Conservation (phyloP, 345 rosid species). For the Moringa oleifera region DNA sequence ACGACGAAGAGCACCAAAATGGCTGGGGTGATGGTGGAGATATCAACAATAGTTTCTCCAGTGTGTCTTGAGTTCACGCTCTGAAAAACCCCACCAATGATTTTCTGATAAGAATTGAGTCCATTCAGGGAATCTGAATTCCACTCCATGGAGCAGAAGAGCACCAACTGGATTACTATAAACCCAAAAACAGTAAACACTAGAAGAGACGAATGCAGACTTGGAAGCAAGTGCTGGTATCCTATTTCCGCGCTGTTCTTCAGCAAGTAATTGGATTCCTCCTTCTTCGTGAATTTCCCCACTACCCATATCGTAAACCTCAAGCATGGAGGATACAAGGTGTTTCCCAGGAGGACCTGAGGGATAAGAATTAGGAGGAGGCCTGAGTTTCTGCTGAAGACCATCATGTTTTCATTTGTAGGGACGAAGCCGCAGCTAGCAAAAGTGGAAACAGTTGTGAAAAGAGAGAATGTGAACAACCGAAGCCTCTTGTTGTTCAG, state of each 20-base stretch:
- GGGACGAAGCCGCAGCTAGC: conserved; percentile 48
- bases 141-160: conserved; percentile 38
- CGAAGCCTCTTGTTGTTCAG: conserved; percentile 28
- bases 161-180: conserved; percentile 12
- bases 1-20: conserved; percentile 22
- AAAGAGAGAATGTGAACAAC: conserved; percentile 43
- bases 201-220: conserved; percentile 4
- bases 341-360: conserved; percentile 32
- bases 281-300: conserved; percentile 12
- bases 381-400: conserved; percentile 32
- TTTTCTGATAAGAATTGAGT: conserved; percentile 15
- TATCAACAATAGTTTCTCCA: conserved; percentile 29
- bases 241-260: conserved; percentile 10
- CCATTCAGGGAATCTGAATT: conserved; percentile 16
- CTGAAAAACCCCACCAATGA: conserved; percentile 19
- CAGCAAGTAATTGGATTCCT: conserved; percentile 20
- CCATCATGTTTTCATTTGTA: conserved; percentile 52
- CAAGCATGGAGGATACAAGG: conserved; percentile 13
- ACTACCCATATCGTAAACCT: conserved; percentile 24
- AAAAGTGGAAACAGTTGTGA: conserved; percentile 40
- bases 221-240: conserved; percentile 18
- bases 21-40: conserved; percentile 24
- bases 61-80: conserved; percentile 30
- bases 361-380: conserved; percentile 36
- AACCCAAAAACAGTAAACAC: conserved; percentile 23